Conservation (phyloP, 768 basidiomycete genomes). For the Podaxis mareebaensis region DNA sequence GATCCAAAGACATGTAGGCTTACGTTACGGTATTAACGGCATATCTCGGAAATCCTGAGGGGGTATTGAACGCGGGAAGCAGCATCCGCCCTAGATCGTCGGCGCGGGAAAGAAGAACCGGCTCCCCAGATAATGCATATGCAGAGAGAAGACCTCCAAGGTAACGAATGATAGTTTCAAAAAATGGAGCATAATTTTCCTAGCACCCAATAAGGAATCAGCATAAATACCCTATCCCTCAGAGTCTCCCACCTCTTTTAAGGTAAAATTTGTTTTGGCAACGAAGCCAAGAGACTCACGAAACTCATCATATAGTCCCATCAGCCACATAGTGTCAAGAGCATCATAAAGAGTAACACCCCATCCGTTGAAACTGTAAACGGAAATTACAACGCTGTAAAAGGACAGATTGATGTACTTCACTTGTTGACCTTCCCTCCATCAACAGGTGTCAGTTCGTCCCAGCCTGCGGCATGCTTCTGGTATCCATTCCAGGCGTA, state of each 20-base stretch:
- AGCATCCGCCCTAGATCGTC: conserved; percentile 73
- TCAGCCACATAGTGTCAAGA: conserved; percentile 81
- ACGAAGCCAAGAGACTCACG: conserved; percentile 55
- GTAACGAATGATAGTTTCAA: conserved; percentile 83
- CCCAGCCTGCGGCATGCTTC: conserved; percentile 49
- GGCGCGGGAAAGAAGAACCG: conserved; percentile 62
- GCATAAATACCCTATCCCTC: background rate
- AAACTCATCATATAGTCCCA: conserved; percentile 72
- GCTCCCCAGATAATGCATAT: conserved; percentile 69
- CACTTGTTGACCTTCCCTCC: conserved; percentile 56
- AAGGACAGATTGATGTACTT: conserved; percentile 21
- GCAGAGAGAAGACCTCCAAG: conserved; percentile 83
- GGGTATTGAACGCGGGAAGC: conserved; percentile 69
- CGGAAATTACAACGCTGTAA: conserved; percentile 1
- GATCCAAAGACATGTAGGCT: conserved; percentile 16
- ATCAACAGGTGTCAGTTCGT: conserved; percentile 58
- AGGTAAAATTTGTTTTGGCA: conserved; percentile 45
- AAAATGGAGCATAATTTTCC: conserved; percentile 51
- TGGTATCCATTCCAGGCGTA: conserved; percentile 63
- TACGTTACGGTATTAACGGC: conserved; percentile 65
- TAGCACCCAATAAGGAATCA: conserved; percentile 6
- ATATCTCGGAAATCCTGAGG: conserved; percentile 68
- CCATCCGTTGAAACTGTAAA: conserved; percentile 72
- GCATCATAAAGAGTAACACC: conserved; percentile 74
- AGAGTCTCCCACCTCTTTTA: conserved; percentile 3